Evolutionary conservation across 108 stramenopile species (phyloP), one percentile per base, ranked within the genome.

Genomic region (Cyclotella cryptica): DNA sequence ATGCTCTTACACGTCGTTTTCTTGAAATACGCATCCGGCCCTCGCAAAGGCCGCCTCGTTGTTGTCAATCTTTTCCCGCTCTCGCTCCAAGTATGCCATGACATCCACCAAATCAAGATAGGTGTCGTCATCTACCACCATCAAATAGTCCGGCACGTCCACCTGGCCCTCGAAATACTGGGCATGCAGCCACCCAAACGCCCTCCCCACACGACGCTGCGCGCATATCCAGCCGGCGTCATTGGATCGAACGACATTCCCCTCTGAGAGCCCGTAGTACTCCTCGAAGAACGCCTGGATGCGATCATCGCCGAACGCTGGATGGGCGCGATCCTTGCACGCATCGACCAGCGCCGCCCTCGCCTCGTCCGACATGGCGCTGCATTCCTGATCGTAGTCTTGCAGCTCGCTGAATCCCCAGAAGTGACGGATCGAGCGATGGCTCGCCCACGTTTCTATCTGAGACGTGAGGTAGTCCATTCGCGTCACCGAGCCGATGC

Each of bases 161-260:
- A 49, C 26, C 17, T 49, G 18, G n/a, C 21, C 29, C 2, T 41
- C 60, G 14, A 9, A 10, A 61, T 72, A 72, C 58, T 72, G 71
- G 6, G 58, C 21, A 44, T 72, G 59, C 5, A 72, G n/a, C 71
- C 71, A 72, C 4, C 59, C 71, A 28, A 72, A 62, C 22, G 71
- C 59, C 10, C 71, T 28, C 0, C 71, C 71, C 1, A 69, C 66
- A 21, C 81, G 68, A 15, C 75, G 69, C 41, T 82, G 81, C 6
- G 81, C 81, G 58, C 81, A 82, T 1, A 82, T 28, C 81, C 81
- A 82, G 3, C 69, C 81, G 6, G 27, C 24, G 17, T 75, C 68
- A 53, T 71, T 35, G 22, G 47, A 59, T n/a, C 58, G 74, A 42
- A 40, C 28, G 17, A 10, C n/a, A 40, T 47, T 47, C 5, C 54